phyloP scores from a whole-genome alignment of 768 basidiomycete genomes.

The Auricularia sp. region DNA sequence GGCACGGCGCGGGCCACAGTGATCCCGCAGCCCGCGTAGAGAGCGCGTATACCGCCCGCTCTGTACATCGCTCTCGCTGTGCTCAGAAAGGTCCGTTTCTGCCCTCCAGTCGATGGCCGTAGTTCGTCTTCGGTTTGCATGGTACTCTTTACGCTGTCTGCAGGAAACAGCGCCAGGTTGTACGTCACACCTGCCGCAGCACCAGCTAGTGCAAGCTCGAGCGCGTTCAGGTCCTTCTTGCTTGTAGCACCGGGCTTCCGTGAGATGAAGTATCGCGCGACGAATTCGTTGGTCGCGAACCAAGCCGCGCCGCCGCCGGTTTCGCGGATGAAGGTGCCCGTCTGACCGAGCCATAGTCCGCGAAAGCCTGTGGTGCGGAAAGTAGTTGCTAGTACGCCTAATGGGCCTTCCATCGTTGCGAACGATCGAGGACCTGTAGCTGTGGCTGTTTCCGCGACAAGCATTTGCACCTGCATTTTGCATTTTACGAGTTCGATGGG shows the following conservation, averaged over 20 bases:
- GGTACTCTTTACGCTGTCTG: conserved; percentile 88
- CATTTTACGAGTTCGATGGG: conserved; percentile 94
- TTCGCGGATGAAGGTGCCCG: conserved; percentile 86
- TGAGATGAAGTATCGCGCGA: conserved; percentile 49
- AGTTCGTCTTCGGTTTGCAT: conserved; percentile 93
- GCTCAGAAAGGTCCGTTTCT: conserved; percentile 38
- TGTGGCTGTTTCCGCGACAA: conserved; percentile 27
- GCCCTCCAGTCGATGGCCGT: conserved; percentile 35
- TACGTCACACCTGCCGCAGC: conserved; percentile 80
- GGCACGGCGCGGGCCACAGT: conserved; percentile 80
- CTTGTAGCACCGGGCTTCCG: conserved; percentile 36
- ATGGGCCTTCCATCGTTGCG: conserved; percentile 55
- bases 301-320: conserved; percentile 85
- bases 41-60: conserved; percentile 65
- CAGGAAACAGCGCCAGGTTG: conserved; percentile 87
- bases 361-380: conserved; percentile 59
- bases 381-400: conserved; percentile 53
- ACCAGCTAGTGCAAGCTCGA: conserved; percentile 80
- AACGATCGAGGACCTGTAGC: conserved; percentile 14
- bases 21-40: conserved; percentile 91
- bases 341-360: conserved; percentile 96
- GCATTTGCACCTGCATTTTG: conserved; percentile 96
- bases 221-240: conserved; percentile 45
- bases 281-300: conserved; percentile 82
- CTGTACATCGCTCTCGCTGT: conserved; percentile 64